Base-by-base conservation (phyloP, 371 early-diverging fungal genomes). In the Zychaea mexicana region DNA sequence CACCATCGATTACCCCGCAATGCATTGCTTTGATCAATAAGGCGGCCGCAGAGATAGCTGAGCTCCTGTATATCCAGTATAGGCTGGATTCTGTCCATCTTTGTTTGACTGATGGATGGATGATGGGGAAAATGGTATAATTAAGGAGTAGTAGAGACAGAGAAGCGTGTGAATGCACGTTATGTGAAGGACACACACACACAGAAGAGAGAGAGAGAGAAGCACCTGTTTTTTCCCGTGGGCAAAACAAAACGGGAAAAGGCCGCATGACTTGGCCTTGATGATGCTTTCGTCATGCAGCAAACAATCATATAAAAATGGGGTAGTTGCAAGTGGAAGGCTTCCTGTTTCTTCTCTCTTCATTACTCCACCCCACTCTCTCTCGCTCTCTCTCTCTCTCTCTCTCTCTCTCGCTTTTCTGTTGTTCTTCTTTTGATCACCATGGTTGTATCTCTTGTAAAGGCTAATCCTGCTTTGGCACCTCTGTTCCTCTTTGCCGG, bases 401-500 rank as follows among this genome's bases (percentile, higher is more conserved):
- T 54, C 52, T 60, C 61, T 54, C 33, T 33, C 60, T 55, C 46
- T 45, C 46, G 57, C 36, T 38, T 70, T 58, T 59, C 38, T 61
- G n/a, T n/a, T n/a, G n/a, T n/a, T 27, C 21, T 49, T 2, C n/a
- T 60, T 22, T 2, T 12, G 5, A 22, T 47, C 30, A 73, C 65
- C 62, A 46, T 62, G 46, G 61, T 73, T 28, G 38, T 42, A 30
- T 28, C 67, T 38, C 63, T 80, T 45, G 52, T 80, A n/a, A 71
- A 70, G 46, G 66, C 69, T 32, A 77, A 80, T 53, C 73, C 76
- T 42, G 81, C 78, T 52, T 56, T 80, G 39, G 76, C 68, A 42
- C 81, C 81, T 56, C 72, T 80, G 39, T 77, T 80, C 57, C 59
- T 72, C 7, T 68, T 80, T 70, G 76, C 76, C 45, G 81, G 81